Percentiles rank a stretch among this genome's conserved stretches.
phyloP scores from a whole-genome alignment of 805 yeast species.

The Kodamaea nitidulidarum region DNA sequence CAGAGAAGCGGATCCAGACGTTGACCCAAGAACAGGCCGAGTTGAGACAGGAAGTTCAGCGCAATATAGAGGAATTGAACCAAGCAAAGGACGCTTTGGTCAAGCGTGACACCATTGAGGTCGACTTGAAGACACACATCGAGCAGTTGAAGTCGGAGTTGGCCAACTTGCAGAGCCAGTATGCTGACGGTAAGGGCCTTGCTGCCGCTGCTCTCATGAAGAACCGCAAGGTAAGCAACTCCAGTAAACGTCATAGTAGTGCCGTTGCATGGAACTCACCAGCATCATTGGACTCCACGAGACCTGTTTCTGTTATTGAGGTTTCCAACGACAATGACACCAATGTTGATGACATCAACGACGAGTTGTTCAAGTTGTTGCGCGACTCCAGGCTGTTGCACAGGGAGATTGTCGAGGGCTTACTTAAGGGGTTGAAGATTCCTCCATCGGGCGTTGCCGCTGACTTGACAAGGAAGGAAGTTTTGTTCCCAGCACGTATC shows the following conservation, averaged over 20 bases:
- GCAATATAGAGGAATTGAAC: constrained; percentile 58
- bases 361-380: constrained; percentile 65
- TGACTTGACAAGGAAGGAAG: constrained; percentile 81
- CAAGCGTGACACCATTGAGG: constrained; percentile 60
- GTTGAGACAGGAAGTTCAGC: constrained; percentile 59
- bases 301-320: constrained; percentile 62
- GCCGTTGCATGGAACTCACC: constrained; percentile 34
- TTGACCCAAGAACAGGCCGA: constrained; percentile 58
- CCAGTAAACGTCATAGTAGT: constrained; percentile 40
- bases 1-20: constrained; percentile 56
- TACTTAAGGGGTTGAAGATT: constrained; percentile 77
- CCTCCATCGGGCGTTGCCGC: constrained; percentile 85
- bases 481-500: constrained; percentile 92
- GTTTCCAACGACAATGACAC: constrained; percentile 51
- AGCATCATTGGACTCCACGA: constrained; percentile 38
- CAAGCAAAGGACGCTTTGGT: constrained; percentile 55
- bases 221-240: constrained; percentile 30
- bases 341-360: constrained; percentile 64
- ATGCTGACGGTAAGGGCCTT: constrained; percentile 22
- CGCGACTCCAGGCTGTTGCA: constrained; percentile 71
- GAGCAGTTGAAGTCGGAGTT: constrained; percentile 51
- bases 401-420: constrained; percentile 80
- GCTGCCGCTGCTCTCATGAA: constrained; percentile 24
- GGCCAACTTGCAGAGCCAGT: constrained; percentile 38
- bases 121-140: constrained; percentile 61